Evolutionary conservation across 2,329 filamentous ascomycete genomes (phyloP).

Genomic region (Sphaceloma murrayae): DNA sequence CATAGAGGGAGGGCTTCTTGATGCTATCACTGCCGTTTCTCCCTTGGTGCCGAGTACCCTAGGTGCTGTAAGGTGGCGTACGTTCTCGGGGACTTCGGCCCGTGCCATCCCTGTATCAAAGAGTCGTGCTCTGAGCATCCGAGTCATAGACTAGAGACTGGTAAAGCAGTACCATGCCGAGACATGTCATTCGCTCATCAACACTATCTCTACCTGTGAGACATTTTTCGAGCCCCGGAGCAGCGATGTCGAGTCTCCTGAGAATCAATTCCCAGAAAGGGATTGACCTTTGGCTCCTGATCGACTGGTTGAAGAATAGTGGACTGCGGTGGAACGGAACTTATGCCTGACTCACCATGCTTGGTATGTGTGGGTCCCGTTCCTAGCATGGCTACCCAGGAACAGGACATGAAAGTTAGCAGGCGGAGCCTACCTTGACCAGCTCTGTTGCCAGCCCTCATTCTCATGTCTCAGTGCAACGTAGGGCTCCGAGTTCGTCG

Average conservation of each 20-base stretch:
- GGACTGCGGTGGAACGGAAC: neutral
- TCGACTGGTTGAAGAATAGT: conserved; percentile 2
- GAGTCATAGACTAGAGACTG: neutral
- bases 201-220: conserved; percentile 1
- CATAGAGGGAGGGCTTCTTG: no score
- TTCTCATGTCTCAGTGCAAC: no score
- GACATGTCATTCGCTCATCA: conserved; percentile 3
- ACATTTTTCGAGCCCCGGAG: conserved; percentile 3
- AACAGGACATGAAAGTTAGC: no score
- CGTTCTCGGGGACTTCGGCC: conserved; percentile 5
- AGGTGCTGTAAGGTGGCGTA: neutral
- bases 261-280: conserved; percentile 5
- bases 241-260: conserved; percentile 3
- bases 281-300: neutral
- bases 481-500: no score
- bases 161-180: neutral
- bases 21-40: no score
- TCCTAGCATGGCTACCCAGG: no score
- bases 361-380: conserved; percentile 6
- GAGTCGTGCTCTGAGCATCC: neutral
- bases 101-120: conserved; percentile 13
- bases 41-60: neutral
- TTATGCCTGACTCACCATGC: conserved; percentile 9
- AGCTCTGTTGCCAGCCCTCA: no score
- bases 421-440: no score